Percentiles rank a stretch among this genome's conserved stretches.
These are phyloP conservation scores for Lecanicillium sp. DNA, from an alignment of 2,329 filamentous ascomycete genomes.

Conservation along the genomic window DNA sequence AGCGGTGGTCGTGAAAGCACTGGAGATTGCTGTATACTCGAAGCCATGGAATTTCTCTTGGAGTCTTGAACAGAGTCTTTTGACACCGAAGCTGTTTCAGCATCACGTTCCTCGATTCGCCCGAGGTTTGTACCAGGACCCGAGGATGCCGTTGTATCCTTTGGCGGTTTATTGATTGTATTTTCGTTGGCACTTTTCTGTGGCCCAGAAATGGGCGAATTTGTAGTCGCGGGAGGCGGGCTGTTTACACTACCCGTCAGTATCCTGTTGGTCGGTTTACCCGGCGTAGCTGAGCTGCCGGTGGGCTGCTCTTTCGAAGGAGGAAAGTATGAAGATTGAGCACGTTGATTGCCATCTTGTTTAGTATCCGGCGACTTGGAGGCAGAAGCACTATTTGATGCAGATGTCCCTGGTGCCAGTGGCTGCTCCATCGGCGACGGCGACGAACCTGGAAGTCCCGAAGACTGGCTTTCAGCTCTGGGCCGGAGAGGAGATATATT, in stretches of 20 bases:
- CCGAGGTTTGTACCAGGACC: conserved; percentile 9
- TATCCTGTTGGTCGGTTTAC: no score
- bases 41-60: conserved; percentile 13
- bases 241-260: no score
- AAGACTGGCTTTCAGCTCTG: conserved; percentile 1
- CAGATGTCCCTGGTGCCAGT: neutral
- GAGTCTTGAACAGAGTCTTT: conserved; percentile 1
- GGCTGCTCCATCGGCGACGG: conserved; percentile 3
- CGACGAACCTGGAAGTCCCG: neutral
- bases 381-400: no score
- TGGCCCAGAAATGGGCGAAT: no score
- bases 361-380: no score
- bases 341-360: no score
- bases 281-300: no score
- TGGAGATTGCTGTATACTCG: conserved; percentile 9
- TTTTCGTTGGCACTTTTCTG: no score
- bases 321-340: conserved; percentile 4
- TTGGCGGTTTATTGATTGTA: no score
- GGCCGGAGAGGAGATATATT: conserved; percentile 1
- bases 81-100: conserved; percentile 1
- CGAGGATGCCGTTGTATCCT: neutral
- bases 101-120: conserved; percentile 18
- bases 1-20: conserved; percentile 12
- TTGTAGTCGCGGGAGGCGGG: no score
- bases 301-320: neutral